phyloP scores from a whole-genome alignment of 768 basidiomycete species.

The Termitomyces sp. region DNA sequence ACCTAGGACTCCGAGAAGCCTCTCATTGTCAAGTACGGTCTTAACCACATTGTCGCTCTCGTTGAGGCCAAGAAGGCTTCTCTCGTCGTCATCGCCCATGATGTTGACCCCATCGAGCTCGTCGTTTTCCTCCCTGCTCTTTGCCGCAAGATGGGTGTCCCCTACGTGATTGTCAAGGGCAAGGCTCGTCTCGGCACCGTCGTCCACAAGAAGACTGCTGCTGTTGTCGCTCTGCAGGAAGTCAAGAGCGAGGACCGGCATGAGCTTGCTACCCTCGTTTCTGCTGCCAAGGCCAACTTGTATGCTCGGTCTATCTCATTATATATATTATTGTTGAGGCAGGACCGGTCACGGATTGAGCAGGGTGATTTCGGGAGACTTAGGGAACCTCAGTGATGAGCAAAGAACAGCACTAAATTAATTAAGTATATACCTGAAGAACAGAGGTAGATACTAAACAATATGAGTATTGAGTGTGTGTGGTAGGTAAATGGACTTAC shows the following conservation, averaged over 20 bases:
- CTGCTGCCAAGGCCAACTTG: slow-evolving; percentile 98
- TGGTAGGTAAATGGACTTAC: too few relatives aligned
- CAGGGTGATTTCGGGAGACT: too few relatives aligned
- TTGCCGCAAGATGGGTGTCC: slow-evolving; percentile 99
- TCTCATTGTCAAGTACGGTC: slow-evolving; percentile 90
- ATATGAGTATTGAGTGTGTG: too few relatives aligned
- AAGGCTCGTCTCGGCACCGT: slow-evolving; percentile 98
- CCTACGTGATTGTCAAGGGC: slow-evolving; percentile 97
- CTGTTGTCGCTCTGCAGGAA: slow-evolving; percentile 88
- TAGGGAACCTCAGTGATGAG: too few relatives aligned
- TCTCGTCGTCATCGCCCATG: slow-evolving; percentile 93
- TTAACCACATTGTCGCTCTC: slow-evolving; percentile 95
- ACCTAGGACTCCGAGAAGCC: slow-evolving; percentile 87
- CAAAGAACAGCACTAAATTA: too few relatives aligned
- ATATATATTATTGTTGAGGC: neutral
- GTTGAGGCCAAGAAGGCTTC: slow-evolving; percentile 97
- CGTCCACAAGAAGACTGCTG: slow-evolving; percentile 97
- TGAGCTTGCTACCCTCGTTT: slow-evolving; percentile 89
- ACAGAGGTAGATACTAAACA: too few relatives aligned
- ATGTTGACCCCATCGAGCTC: slow-evolving; percentile 99
- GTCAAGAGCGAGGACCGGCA: slow-evolving; percentile 93
- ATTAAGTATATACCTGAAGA: too few relatives aligned
- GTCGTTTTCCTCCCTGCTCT: slow-evolving; percentile 98
- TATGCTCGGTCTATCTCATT: slow-evolving; percentile 34
- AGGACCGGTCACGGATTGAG: too few relatives aligned